phyloP scores from a whole-genome alignment of 495 filamentous ascomycete species.

The Clohesyomyces aquaticus region DNA sequence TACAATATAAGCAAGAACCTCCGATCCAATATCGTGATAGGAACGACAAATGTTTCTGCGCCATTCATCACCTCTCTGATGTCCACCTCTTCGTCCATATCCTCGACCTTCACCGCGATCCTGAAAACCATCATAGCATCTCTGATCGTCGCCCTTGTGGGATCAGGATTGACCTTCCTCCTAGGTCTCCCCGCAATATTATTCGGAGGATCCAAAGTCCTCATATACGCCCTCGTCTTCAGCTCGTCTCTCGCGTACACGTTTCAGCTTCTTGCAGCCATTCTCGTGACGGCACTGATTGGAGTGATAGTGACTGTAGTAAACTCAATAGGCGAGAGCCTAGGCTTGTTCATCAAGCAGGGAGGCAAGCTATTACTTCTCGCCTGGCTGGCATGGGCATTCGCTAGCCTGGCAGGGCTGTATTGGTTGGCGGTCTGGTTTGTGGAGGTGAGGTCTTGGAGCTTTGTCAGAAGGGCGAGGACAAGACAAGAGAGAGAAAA shows the following conservation, averaged over 20 bases:
- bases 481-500: constrained; percentile 14
- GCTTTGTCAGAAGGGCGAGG: constrained; percentile 20
- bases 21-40: constrained; percentile 16
- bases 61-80: constrained; percentile 9
- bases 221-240: constrained; percentile 10
- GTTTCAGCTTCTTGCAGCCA: background rate
- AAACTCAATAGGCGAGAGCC: background rate
- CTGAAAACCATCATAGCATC: constrained; percentile 16
- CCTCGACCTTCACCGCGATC: background rate
- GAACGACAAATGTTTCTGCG: constrained; percentile 22
- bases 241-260: background rate
- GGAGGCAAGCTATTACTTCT: constrained; percentile 8
- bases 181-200: constrained; percentile 8
- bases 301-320: background rate
- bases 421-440: constrained; percentile 31
- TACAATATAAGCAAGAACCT: background rate
- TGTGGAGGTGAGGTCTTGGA: constrained; percentile 27
- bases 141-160: constrained; percentile 15
- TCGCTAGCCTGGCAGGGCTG: background rate
- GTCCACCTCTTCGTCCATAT: background rate
- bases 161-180: constrained; percentile 3
- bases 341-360: constrained; percentile 5
- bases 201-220: constrained; percentile 1
- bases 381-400: constrained; percentile 21
- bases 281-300: constrained; percentile 11